Base-by-base conservation (phyloP, 371 early-diverging fungal species). In the Haplosporangium sp. region DNA sequence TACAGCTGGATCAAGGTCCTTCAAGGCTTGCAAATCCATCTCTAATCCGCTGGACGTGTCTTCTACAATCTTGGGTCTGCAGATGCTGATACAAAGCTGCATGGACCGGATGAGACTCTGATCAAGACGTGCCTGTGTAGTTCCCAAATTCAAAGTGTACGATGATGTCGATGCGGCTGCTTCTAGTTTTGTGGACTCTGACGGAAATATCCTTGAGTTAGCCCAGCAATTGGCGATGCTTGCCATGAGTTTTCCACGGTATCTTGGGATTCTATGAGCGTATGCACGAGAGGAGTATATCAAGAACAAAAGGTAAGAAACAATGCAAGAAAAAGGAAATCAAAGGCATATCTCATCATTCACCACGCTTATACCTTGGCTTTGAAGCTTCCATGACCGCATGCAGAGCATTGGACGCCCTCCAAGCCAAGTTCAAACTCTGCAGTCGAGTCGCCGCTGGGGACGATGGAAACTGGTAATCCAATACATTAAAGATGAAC, bases 151-250 rank as follows among this genome's bases (percentile, higher is more conserved):
- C 5, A 40, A n/a, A n/a, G 43, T 23, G n/a, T 48, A 20, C 8
- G 45, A 18, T 29, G 55, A 20, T 23, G 46, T 20, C 1, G 67
- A 21, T n/a, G 52, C n/a, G 9, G 62, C 9, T n/a, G 37, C 14
- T 6, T 46, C 16, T 3, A 20, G 12, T 8, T 43, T 29, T 7
- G 38, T 21, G 0, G 59, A 14, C 47, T 37, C 36, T 13, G 55
- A 9, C 29, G 62, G 11, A 38, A 64, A 62, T n/a, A 69, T 53
- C 10, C 80, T 53, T 6, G 80, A 73, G 59, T 79, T 79, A 29
- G 80, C 73, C 80, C 80, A 79, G 43, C 80, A 68, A 20, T 45
- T 69, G 40, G 73, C 69, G 29, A 79, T 53, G 1, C 66, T 50
- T 5, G 69, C 58, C 56, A 79, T 18, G 14, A 79, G 58, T 54